Conservation (phyloP, 805 yeast species). For the Metschnikowia gruessii region DNA sequence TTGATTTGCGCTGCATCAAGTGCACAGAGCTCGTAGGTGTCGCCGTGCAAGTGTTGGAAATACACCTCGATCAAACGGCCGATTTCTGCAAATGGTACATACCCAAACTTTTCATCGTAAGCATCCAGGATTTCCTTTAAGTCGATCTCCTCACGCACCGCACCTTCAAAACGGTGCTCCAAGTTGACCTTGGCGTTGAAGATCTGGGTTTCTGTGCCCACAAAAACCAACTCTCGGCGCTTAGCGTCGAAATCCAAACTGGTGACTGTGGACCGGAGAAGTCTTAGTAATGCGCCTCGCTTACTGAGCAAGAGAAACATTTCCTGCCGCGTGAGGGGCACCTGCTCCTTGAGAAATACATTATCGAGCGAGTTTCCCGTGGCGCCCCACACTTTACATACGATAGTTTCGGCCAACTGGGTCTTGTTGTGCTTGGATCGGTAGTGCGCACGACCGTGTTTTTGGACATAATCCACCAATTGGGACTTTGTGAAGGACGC, state of each 20-base stretch:
- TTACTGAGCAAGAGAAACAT: conserved; percentile 40
- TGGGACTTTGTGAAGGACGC: conserved; percentile 18
- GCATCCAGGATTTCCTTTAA: conserved; percentile 26
- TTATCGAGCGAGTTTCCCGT: conserved; percentile 20
- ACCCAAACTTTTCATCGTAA: conserved; percentile 28
- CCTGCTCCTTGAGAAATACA: conserved; percentile 31
- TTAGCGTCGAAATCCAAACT: conserved; percentile 34
- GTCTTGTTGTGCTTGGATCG: conserved; percentile 14
- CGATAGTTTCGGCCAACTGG: conserved; percentile 26
- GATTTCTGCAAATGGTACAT: conserved; percentile 26
- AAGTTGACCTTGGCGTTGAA: conserved; percentile 45
- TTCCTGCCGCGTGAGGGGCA: conserved; percentile 36
- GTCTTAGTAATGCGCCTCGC: conserved; percentile 38
- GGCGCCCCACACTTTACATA: conserved; percentile 36
- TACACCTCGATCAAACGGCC: conserved; percentile 35
- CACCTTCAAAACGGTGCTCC: conserved; percentile 27
- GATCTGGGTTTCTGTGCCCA: conserved; percentile 42
- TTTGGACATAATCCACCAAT: conserved; percentile 11
- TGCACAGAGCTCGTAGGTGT: conserved; percentile 31
- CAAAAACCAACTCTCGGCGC: conserved; percentile 29
- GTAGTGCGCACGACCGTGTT: conserved; percentile 1
- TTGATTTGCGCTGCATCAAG: conserved; percentile 28
- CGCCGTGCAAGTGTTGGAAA: conserved; percentile 28
- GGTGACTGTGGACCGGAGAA: conserved; percentile 42
- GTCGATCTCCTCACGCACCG: conserved; percentile 31